These are phyloP conservation scores for Melaleuca alternifolia DNA, from an alignment of 345 rosid species.

Conservation along the genomic window DNA sequence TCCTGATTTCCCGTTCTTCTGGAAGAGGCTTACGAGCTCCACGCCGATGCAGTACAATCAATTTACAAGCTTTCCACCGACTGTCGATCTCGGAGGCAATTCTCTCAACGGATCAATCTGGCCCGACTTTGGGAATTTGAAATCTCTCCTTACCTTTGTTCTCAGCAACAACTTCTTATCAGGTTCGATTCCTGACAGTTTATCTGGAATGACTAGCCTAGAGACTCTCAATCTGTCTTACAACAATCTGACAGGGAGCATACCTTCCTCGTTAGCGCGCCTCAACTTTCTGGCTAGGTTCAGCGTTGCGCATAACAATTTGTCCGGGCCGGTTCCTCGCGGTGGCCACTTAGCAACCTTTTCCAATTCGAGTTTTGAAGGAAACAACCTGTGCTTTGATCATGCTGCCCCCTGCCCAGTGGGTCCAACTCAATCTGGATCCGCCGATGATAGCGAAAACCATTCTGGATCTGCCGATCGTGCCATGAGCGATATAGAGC, in stretches of 20 bases:
- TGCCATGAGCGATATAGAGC: neutral
- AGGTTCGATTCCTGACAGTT: neutral
- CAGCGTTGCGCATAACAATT: neutral
- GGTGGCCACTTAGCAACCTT: conserved; percentile 2
- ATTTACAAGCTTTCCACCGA: neutral
- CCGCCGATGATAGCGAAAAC: neutral
- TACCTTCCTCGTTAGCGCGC: neutral
- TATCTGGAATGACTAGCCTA: neutral
- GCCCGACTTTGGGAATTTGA: neutral
- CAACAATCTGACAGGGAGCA: neutral
- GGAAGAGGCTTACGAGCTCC: neutral
- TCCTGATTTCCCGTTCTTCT: neutral
- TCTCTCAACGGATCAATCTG: neutral
- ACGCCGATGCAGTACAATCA: neutral
- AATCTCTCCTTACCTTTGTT: neutral
- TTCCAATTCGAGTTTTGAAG: neutral
- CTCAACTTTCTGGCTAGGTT: neutral
- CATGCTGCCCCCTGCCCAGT: conserved; percentile 21
- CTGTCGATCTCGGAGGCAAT: neutral
- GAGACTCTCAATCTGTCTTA: neutral
- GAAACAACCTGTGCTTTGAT: conserved; percentile 47
- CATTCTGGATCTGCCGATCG: neutral
- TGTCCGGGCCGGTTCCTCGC: neutral
- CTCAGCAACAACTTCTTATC: neutral
- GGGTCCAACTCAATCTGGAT: neutral